Evolutionary conservation across 1,139 yeast species (phyloP).

Genomic region (Candida neerlandica): DNA sequence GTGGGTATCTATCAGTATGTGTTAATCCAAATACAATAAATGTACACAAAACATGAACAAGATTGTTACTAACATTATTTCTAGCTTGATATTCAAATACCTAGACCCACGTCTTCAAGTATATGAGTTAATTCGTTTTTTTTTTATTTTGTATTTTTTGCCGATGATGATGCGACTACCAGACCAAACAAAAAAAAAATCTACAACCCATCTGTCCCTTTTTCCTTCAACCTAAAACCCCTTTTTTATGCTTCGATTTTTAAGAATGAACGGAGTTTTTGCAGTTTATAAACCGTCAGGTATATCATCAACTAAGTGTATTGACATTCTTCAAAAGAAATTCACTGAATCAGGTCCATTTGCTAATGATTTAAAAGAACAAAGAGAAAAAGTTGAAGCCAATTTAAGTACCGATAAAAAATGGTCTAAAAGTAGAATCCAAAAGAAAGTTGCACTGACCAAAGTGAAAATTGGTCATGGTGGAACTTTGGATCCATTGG

Average conservation of each 20-base stretch:
- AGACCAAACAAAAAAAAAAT: slow-evolving; percentile 8
- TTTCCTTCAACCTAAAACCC: not conserved
- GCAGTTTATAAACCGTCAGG: slow-evolving; percentile 94
- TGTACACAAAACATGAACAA: not conserved
- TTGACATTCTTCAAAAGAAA: slow-evolving; percentile 62
- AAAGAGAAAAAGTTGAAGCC: slow-evolving; percentile 31
- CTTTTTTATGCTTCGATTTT: slow-evolving; percentile 16
- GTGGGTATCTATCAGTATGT: slow-evolving; percentile 66
- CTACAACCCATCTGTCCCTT: not conserved
- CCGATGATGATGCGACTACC: not conserved
- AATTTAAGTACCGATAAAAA: slow-evolving; percentile 48
- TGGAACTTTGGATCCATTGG: slow-evolving; percentile 94
- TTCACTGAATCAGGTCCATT: slow-evolving; percentile 66
- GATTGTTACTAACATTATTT: slow-evolving; percentile 10
- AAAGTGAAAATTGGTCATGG: slow-evolving; percentile 96
- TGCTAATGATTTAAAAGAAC: slow-evolving; percentile 51
- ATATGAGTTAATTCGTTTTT: not conserved
- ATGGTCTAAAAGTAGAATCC: slow-evolving; percentile 48
- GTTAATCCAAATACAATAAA: not conserved
- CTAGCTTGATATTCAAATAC: slow-evolving; percentile 49
- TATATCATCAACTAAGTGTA: slow-evolving; percentile 73
- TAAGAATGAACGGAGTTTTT: slow-evolving; percentile 78
- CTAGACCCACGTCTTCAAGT: slow-evolving; percentile 29
- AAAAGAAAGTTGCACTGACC: slow-evolving; percentile 46
- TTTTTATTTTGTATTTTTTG: too few species aligned